Base-by-base conservation (phyloP, 2,329 filamentous ascomycete genomes). In the Xylariaceae sp. region DNA sequence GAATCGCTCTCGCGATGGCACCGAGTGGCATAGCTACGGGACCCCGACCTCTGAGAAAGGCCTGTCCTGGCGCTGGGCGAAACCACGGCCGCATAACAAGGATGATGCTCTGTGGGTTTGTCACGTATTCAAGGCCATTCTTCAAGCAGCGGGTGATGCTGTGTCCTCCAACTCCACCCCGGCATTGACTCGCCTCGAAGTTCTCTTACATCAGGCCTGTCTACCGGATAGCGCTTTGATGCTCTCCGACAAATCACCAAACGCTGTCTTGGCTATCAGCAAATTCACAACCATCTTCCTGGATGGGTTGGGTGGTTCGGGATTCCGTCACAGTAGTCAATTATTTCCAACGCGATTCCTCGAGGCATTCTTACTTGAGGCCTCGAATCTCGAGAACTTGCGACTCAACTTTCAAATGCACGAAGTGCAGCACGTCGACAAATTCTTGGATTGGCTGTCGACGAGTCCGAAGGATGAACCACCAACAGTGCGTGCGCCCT, bases 1-100 rank as follows among this genome's bases (percentile, higher is more conserved):
- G 0, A 73, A 65, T 10, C 78, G 83, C 5, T 62, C 61, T 12
- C 77, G 83, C 3, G 83, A 87, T 44, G 31, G 1, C 16, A 53
- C 12, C 61, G 58, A 0, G 1, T 87, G 84, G 83, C 69, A 65
- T 7, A 82, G 81, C 63, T 86, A 83, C 57, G 81, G 82, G 2
- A 66, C 70, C 16, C 63, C 42, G 14, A 55, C 33, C 45, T 38
- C 19, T 7, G 19, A 14, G 6, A 31, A 7, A 19, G 34, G 47
- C 10, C 51, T 44, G 3, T 7, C 3, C 3, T 7, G 2, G 7
- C 10, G 2, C 22, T 41, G 54, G 2, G 28, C 12, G 10, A 17
- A 41, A 7, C 53, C 45, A 9, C 11, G 16, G 9, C 5, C 13
- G 34, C 34, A 38, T 5, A 16, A 14, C 34, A 38, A 38, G 13